Evolutionary conservation across 345 rosid genomes (phyloP), one percentile per base, ranked within the genome.

Genomic region (Brassica cretica): DNA sequence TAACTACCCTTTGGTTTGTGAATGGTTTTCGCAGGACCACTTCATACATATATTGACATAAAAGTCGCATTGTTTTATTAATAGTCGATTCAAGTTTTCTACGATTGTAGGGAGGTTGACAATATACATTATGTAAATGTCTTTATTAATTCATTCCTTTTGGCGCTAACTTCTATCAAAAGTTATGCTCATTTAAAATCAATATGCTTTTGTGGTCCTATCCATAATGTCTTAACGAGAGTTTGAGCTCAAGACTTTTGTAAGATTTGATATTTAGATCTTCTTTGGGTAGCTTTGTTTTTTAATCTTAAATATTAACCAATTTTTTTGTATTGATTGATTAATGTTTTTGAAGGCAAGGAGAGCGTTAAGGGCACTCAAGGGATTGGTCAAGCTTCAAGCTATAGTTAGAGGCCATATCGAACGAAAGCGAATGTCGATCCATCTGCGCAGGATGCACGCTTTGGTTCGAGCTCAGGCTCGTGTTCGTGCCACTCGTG

Each of bases 401-500:
- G 98, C 98, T 0, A 78, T 91, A 44, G 94, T 91, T 9, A 90
- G 99, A 83, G 97, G 99, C 7, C 92, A 93, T 72, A 87, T 93
- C 4, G 90, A 88, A 82, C 82, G 99, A 72, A 95, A 93, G 84
- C 80, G 87, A 73, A 85, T 84, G 24, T 66, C 86, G 2, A 80
- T 80, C 19, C 83, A 88, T 88, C 73, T 88, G 62, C 86, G 81
- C 9, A 61, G 84, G 74, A 90, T 93, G 97, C 99, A 91, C 49
- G 85, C 94, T 19, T 58, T 93, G 82, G 76, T 90, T 80, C 88
- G 89, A 56, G 90, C 88, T 58, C 97, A 95, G 82, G 84, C 89
- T 55, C 90, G 94, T 41, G 89, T 96, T 2, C 89, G 92, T 58
- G 86, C 87, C 2, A 87, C 84, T 37, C 88, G 93, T 19, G 74